phyloP scores from a whole-genome alignment of 208 protist species.

The Trypanosoma conorhini region DNA sequence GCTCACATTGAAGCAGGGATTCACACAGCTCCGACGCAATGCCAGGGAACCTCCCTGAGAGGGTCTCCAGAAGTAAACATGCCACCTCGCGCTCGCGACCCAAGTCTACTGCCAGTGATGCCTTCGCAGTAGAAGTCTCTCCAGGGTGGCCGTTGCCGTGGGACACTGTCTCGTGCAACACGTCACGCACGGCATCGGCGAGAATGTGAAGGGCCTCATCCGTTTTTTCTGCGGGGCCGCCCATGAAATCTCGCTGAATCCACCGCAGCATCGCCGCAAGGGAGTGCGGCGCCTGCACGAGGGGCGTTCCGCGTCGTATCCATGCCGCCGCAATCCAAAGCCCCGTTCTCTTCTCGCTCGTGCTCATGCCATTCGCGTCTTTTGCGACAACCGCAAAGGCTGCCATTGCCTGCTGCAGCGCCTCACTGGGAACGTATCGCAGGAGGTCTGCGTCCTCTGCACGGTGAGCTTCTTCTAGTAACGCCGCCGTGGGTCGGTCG shows the following conservation, averaged over 20 bases:
- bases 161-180: neutral
- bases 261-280: conserved; percentile 15
- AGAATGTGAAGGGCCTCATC: conserved; percentile 9
- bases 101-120: conserved; percentile 2
- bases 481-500: neutral
- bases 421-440: neutral
- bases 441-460: conserved; percentile 3
- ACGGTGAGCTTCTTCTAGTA: neutral
- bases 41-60: conserved; percentile 20
- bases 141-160: neutral
- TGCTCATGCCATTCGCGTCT: neutral
- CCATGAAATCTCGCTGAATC: conserved; percentile 12
- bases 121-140: neutral
- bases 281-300: neutral
- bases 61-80: conserved; percentile 18
- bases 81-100: neutral
- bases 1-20: neutral
- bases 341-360: neutral
- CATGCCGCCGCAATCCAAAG: conserved; percentile 17
- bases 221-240: neutral
- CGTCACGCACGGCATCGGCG: conserved; percentile 10
- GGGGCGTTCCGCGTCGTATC: neutral
- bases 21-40: conserved; percentile 15
- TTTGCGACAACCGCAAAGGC: conserved; percentile 20
- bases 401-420: conserved; percentile 11